phyloP scores from a whole-genome alignment of 2,329 filamentous ascomycete species.

The Elsinoe necatrix region DNA sequence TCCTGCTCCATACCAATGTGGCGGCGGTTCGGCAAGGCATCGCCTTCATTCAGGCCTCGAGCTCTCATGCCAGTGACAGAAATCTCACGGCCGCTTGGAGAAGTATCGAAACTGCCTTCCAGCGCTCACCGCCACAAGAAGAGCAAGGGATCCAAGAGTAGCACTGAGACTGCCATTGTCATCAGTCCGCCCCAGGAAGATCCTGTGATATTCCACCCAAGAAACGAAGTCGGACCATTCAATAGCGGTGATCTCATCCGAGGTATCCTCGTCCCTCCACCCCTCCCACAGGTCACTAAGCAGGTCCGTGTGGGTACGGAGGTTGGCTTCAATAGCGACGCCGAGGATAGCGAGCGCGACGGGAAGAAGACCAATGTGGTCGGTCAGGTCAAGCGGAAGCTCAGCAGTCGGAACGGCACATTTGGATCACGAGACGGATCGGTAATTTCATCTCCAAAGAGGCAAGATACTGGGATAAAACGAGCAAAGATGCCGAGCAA shows the following conservation, averaged over 20 bases:
- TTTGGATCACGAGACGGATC: slow-evolving; percentile 1
- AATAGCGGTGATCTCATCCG: slow-evolving; percentile 11
- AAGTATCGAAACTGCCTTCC: slow-evolving; percentile 3
- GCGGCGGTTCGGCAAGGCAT: slow-evolving; percentile 13
- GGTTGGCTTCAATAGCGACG: not conserved
- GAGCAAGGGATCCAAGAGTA: slow-evolving; percentile 13
- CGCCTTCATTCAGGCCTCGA: slow-evolving; percentile 6
- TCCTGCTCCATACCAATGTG: slow-evolving; percentile 53
- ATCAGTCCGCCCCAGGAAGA: not conserved
- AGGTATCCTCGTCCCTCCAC: slow-evolving; percentile 7
- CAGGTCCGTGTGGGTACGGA: slow-evolving; percentile 3
- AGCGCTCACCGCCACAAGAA: slow-evolving; percentile 11
- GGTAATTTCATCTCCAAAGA: not conserved
- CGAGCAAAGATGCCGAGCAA: not conserved
- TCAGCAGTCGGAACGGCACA: slow-evolving; percentile 2
- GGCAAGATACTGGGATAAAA: not conserved
- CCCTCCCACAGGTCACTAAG: slow-evolving; percentile 14
- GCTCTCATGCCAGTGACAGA: slow-evolving; percentile 12
- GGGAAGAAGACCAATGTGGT: slow-evolving; percentile 4
- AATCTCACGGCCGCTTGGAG: not conserved
- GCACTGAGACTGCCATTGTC: slow-evolving; percentile 6
- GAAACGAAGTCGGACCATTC: slow-evolving; percentile 10
- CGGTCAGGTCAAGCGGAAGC: slow-evolving; percentile 10
- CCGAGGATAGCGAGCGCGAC: slow-evolving; percentile 2
- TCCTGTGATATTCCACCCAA: not conserved